phyloP scores from a whole-genome alignment of 352 stramenopile genomes.

The Thalassiosira delicatula region DNA sequence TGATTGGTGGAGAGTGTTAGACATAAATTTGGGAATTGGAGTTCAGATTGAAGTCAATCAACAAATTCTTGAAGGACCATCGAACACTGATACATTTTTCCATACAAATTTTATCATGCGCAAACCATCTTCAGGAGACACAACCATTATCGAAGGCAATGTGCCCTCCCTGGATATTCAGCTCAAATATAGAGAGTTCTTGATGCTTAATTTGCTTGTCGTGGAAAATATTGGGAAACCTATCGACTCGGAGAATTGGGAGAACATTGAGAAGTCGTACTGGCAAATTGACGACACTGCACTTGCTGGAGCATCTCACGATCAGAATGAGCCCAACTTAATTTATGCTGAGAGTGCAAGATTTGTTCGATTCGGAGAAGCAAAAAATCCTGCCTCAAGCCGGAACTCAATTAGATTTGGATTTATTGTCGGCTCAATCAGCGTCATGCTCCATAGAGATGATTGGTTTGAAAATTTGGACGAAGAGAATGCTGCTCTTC shows the following conservation, averaged over 20 bases:
- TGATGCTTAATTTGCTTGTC: slow-evolving; percentile 61
- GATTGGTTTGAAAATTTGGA: slow-evolving; percentile 61
- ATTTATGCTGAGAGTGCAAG: slow-evolving; percentile 67
- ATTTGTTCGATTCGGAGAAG: slow-evolving; percentile 73
- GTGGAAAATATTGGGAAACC: slow-evolving; percentile 66
- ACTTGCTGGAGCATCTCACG: slow-evolving; percentile 7
- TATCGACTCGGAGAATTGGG: slow-evolving; percentile 69
- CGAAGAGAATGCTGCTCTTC: slow-evolving; percentile 40
- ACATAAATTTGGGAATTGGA: slow-evolving; percentile 36
- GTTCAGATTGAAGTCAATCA: slow-evolving; percentile 35
- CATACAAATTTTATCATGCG: slow-evolving; percentile 51
- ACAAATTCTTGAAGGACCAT: not conserved
- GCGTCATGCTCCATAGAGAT: slow-evolving; percentile 67
- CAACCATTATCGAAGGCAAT: slow-evolving; percentile 56
- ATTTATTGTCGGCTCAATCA: slow-evolving; percentile 54
- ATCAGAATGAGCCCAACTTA: slow-evolving; percentile 8
- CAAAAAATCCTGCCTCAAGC: slow-evolving; percentile 7
- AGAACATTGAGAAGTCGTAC: slow-evolving; percentile 79
- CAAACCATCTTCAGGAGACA: slow-evolving; percentile 61
- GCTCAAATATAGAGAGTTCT: slow-evolving; percentile 72
- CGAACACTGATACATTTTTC: slow-evolving; percentile 37
- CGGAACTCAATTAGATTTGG: slow-evolving; percentile 12
- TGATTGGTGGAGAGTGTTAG: slow-evolving; percentile 76
- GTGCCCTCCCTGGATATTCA: slow-evolving; percentile 55
- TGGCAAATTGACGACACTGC: slow-evolving; percentile 53